Percentiles rank a stretch among this genome's conserved stretches.
phyloP scores from a whole-genome alignment of 148 eudicot species.

The Rheum nobile region DNA sequence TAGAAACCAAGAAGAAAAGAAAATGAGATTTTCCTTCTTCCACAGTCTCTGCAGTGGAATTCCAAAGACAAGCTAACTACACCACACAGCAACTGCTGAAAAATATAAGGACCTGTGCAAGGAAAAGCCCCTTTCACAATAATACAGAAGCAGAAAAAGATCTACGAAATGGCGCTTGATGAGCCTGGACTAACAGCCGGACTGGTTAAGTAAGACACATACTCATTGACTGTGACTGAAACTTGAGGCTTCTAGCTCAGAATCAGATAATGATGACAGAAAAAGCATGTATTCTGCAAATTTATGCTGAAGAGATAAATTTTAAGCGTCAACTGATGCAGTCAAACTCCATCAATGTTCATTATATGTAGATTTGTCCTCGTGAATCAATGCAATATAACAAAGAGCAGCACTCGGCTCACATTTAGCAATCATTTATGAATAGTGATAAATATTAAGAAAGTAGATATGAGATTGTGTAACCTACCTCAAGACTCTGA shows the following conservation, averaged over 20 bases:
- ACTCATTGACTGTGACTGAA: background rate
- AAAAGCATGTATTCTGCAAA: background rate
- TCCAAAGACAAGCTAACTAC: background rate
- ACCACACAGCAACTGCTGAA: background rate
- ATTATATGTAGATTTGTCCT: background rate
- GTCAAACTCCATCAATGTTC: background rate
- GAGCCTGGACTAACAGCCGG: background rate
- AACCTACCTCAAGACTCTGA: slow-evolving; percentile 75
- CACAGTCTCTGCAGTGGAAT: background rate
- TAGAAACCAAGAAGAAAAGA: background rate
- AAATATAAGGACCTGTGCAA: background rate
- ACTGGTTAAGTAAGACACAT: background rate
- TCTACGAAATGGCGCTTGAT: background rate
- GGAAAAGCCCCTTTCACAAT: background rate
- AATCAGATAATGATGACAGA: background rate
- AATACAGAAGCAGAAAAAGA: background rate
- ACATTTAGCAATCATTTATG: background rate
- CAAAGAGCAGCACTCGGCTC: background rate
- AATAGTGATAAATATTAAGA: background rate
- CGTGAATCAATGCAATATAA: background rate
- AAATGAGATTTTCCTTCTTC: background rate
- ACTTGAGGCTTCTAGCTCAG: background rate
- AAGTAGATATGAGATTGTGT: background rate
- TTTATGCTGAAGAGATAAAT: background rate
- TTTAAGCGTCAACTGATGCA: background rate